phyloP scores from a whole-genome alignment of 768 basidiomycete species.

The Pleurotus citrinopileatus region DNA sequence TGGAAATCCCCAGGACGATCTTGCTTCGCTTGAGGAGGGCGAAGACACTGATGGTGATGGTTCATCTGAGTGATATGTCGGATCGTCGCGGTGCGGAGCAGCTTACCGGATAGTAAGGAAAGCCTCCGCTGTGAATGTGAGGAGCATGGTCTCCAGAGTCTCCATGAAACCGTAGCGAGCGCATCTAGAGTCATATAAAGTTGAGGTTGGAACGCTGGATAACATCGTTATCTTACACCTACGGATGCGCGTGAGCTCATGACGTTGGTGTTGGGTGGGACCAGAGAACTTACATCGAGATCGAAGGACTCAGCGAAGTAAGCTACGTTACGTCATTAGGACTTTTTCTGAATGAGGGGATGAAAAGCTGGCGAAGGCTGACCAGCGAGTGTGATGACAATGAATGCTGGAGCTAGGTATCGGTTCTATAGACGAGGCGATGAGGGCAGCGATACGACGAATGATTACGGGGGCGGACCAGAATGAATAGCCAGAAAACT shows the following conservation, averaged over 20 bases:
- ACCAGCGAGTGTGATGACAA: not conserved
- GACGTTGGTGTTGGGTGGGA: too few relatives aligned
- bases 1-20: not conserved
- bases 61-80: not conserved
- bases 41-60: conserved; percentile 1
- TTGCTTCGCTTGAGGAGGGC: conserved; percentile 8
- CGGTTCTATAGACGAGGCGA: not conserved
- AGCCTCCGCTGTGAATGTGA: conserved; percentile 10
- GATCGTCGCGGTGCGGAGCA: too few relatives aligned
- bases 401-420: not conserved
- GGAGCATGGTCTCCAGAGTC: conserved; percentile 11
- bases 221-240: too few relatives aligned
- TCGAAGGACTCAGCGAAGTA: too few relatives aligned
- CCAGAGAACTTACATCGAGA: too few relatives aligned
- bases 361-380: not conserved
- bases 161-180: conserved; percentile 12
- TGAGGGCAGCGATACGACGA: not conserved
- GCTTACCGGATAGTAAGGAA: conserved; percentile 11
- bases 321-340: too few relatives aligned
- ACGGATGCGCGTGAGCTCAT: too few relatives aligned
- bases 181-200: conserved; percentile 2
- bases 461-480: not conserved
- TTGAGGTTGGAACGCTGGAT: not conserved
- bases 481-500: not conserved
- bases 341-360: not conserved